Evolutionary conservation across 345 rosid species (phyloP), one percentile per base, ranked within the genome.

Genomic region (Linum usitatissimum): DNA sequence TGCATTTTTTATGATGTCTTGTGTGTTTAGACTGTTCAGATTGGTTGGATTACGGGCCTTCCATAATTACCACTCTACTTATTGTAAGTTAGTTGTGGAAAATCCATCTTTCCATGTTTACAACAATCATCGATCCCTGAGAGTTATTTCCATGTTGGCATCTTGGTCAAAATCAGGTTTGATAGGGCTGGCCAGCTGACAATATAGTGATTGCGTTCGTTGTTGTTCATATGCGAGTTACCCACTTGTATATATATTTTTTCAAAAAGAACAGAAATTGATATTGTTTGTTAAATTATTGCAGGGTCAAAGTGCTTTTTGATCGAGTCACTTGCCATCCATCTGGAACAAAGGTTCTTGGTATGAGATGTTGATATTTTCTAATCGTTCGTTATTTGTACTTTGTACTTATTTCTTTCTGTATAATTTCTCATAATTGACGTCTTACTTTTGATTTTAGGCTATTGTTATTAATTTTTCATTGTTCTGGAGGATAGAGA

Each of bases 401-500:
- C 62, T 38, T 36, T 34, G 5, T 62, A 14, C 10, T 0, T 45
- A 13, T 30, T 9, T 66, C 6, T 49, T 38, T 66, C 14, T 45
- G 17, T 45, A 45, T 45, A 15, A 6, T 40, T 40, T 40, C 48
- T 40, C 48, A 2, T 40, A 40, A 45, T 45, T 45, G 17, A 10
- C 51, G 15, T 45, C 51, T 45, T 45, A 45, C 18, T 39, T 64
- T 6, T 63, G 19, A 4, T 57, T 58, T 39, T 13, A 63, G 67
- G 55, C 60, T 59, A 58, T 56, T 14, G 55, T 40, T 38, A 14
- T 13, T 60, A 39, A 17, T 55, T 19, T 36, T 58, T 53, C 55
- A 55, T 55, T 68, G 28, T 57, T 17, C 57, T 19, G 28, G 59
- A 60, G 39, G 64, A 48, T 71, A 61, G 56, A 57, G 64, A 56